Base-by-base conservation (phyloP, 352 stramenopile genomes). In the Phytopythium mirpurense region DNA sequence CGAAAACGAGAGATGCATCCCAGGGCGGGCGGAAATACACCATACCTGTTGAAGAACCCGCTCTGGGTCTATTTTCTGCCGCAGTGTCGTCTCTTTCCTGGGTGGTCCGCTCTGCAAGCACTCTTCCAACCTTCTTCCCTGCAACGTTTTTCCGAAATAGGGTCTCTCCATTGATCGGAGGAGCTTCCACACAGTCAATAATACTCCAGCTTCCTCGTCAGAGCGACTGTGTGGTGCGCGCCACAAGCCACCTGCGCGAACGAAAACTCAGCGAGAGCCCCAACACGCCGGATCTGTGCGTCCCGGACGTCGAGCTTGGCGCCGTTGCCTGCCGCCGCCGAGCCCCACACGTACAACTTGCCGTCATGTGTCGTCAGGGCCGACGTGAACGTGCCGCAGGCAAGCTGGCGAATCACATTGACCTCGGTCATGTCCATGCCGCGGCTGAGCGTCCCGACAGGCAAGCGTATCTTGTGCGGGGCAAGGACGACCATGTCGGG, bases 301-400 rank as follows among this genome's bases (percentile, higher is more conserved):
- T 90, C 77, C 15, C 85, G 66, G 7, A 59, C 24, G 24, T 86
- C 57, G 31, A 92, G 62, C 16, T 59, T 54, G 5, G 65, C 77
- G 2, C 83, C 81, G 31, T 90, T 90, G 12, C 81, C 83, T 29
- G 83, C 83, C 23, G 74, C 74, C 18, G 78, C 55, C 8, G 80
- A 93, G 0, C 83, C 83, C 83, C 83, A 93, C 42, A 76, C 51
- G 43, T 75, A 90, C n/a, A 91, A 38, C n/a, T 75, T 69, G 0
- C 78, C 76, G 27, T 85, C 65, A 1, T 68, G 63, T 14, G 64
- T 79, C 32, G 69, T 78, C 5, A 78, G 60, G 0, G 77, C 74
- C 2, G 78, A 86, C 1, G 70, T 88, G 57, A 88, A 90, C 0
- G 72, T 85, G 9, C 77, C 79, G 53, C 75, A 90, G 0, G 74